Base-by-base conservation (phyloP, 306 rosid genomes). In the Acacia confusa region DNA sequence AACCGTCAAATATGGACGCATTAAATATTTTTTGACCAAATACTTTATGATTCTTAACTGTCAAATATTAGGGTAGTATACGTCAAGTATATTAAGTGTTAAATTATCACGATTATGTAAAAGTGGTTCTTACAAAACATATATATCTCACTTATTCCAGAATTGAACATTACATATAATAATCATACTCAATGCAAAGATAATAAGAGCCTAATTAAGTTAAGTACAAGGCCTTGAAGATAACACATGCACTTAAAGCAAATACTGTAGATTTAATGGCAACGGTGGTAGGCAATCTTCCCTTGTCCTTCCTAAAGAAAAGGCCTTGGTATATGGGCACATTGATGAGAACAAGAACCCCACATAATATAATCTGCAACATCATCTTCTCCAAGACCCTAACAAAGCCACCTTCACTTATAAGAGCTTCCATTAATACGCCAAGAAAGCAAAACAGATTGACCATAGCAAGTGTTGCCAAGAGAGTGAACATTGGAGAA, bases 231-330 rank as follows among this genome's bases (percentile, higher is more conserved):
- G 55, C 57, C n/a, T 44, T 81, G 27, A 78, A 71, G 36, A 30
- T 40, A 15, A 65, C 19, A 43, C 70, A 43, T 28, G 65, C 57
- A 79, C 11, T 28, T 15, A 87, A 11, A 72, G 86, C 86, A n/a
- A 84, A 48, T 38, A 71, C 22, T 19, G 72, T 71, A 36, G 95
- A 95, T 84, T 90, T 88, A 27, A 85, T 77, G 19, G 85, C 84
- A 30, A 84, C 8, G 48, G 91, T 88, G 57, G 43, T 76, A 0
- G 97, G 97, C 70, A 93, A 75, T 85, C 70, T 91, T 3, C 97
- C 97, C 28, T 74, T 91, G 80, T 95, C 97, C 77, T 80, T 88
- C 88, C 99, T 89, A 9, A 90, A 63, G 86, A 89, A 95, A 74
- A 95, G 92, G 6, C 86, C 97, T 78, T 90, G 78, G 68, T 89